Conservation (phyloP, 2,329 filamentous ascomycete species). For the Cytospora leucostoma region DNA sequence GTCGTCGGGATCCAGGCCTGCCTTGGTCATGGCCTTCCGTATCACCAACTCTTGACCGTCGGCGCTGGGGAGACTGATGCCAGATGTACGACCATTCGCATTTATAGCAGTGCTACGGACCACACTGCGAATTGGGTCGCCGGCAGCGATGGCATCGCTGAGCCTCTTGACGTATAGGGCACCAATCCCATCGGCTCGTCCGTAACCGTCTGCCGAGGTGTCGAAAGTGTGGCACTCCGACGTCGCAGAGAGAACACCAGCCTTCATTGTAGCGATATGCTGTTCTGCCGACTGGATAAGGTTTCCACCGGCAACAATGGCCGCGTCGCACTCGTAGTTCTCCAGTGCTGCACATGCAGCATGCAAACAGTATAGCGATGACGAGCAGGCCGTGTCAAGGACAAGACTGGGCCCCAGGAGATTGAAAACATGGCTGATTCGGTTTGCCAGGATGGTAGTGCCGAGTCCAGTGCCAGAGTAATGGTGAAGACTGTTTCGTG, state of each 20-base stretch:
- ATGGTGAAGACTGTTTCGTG: background rate
- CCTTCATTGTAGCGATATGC: slow-evolving; percentile 24
- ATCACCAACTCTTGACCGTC: slow-evolving; percentile 39
- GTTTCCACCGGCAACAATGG: slow-evolving; percentile 33
- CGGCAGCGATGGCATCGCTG: slow-evolving; percentile 45
- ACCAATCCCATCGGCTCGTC: slow-evolving; percentile 54
- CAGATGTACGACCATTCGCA: slow-evolving; percentile 35
- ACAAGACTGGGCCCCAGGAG: slow-evolving; percentile 35
- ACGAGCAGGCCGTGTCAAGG: slow-evolving; percentile 39
- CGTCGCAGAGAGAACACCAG: slow-evolving; percentile 25
- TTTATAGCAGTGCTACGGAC: slow-evolving; percentile 39
- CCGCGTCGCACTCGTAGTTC: slow-evolving; percentile 32
- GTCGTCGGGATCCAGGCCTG: slow-evolving; percentile 41
- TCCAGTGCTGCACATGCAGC: slow-evolving; percentile 18
- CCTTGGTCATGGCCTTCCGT: slow-evolving; percentile 35
- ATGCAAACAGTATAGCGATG: slow-evolving; percentile 33
- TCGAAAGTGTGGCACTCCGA: slow-evolving; percentile 40
- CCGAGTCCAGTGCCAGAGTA: background rate
- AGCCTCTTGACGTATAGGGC: slow-evolving; percentile 54
- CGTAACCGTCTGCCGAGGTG: slow-evolving; percentile 48
- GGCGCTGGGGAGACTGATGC: slow-evolving; percentile 35
- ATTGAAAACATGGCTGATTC: slow-evolving; percentile 39
- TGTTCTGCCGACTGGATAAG: slow-evolving; percentile 8
- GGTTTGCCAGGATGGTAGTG: slow-evolving; percentile 35
- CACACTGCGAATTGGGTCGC: slow-evolving; percentile 42